Evolutionary conservation across 139 green algal genomes (phyloP), one percentile per base, ranked within the genome.

Genomic region (Tetradesmus obliquus): DNA sequence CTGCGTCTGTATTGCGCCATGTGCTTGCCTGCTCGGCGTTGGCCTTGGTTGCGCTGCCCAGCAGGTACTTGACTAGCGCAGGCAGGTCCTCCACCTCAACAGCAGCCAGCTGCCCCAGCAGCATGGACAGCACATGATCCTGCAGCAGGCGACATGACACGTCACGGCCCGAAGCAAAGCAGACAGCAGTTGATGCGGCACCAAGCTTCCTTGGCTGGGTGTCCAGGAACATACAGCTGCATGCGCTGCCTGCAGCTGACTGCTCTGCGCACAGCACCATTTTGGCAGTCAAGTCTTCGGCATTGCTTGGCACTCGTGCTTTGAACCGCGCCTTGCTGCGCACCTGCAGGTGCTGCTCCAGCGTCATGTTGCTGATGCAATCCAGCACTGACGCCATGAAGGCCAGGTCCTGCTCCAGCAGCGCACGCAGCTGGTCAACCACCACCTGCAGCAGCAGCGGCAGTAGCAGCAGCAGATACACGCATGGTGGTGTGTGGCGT

Each of bases 1-100:
- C 32, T 45, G 32, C 32, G 32, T 45, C 32, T 45, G 32, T 45
- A 45, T 45, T 45, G 32, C 32, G 32, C 32, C 32, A 45, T 45
- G 9, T 71, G 60, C 60, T 71, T 71, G 60, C 87, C 55, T 72
- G 89, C 80, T 81, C 88, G n/a, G 60, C 88, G 22, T 88, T 88
- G 66, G 32, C 20, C 51, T 69, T 88, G 62, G n/a, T 57, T 3
- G 62, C 79, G 13, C 2, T 66, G 58, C 58, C 55, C 66, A 79
- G 13, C 24, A 93, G 22, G 55, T 90, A 93, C 6, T 81, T 89
- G 60, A 93, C 72, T 19, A 94, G 82, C 0, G 57, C 92, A 20
- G 92, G 92, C 81, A 94, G 87, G 72, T 94, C 92, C 62, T 93
- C 92, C 1, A 88, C 82, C 55, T 94, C 92, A 9, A 94, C 90